These are phyloP conservation scores for Malassezia sp. DNA, from an alignment of 1,284 basidiomycete species.

Conservation along the genomic window DNA sequence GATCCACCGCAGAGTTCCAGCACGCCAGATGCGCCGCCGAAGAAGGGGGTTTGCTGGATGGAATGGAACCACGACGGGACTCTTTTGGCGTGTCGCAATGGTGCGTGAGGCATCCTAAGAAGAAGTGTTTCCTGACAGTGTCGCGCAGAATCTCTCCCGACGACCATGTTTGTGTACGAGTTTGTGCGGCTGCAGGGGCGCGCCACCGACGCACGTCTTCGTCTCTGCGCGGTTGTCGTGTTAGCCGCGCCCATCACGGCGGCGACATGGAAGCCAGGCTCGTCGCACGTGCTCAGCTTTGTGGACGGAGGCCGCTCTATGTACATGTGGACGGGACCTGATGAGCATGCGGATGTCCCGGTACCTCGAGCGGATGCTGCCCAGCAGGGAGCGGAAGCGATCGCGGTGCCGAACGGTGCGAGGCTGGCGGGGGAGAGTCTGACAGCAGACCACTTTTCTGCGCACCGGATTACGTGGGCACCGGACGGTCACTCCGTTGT, in stretches of 20 bases:
- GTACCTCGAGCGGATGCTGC: too few species aligned
- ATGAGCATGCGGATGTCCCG: too few species aligned
- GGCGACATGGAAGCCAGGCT: background rate
- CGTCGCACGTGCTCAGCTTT: background rate
- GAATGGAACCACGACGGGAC: conserved; percentile 18
- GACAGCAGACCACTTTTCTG: conserved; percentile 4
- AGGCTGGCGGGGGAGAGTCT: background rate
- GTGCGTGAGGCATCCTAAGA: too few species aligned
- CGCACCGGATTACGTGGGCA: conserved; percentile 3
- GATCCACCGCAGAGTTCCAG: background rate
- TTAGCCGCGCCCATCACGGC: background rate
- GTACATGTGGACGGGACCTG: background rate
- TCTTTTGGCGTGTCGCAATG: conserved; percentile 36
- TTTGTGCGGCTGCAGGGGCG: conserved; percentile 52
- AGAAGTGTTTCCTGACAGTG: too few species aligned
- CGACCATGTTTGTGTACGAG: conserved; percentile 55
- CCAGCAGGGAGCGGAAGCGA: conserved; percentile 9
- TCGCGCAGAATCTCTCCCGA: conserved; percentile 54
- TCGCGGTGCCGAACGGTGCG: conserved; percentile 13
- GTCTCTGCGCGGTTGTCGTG: conserved; percentile 51
- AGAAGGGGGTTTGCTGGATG: background rate
- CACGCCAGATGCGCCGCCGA: conserved; percentile 2
- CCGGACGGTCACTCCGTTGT: conserved; percentile 11
- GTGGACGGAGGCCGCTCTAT: background rate
- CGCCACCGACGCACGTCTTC: conserved; percentile 46